These are phyloP conservation scores for Ricinus communis DNA, from an alignment of 345 rosid species.

Conservation along the genomic window DNA sequence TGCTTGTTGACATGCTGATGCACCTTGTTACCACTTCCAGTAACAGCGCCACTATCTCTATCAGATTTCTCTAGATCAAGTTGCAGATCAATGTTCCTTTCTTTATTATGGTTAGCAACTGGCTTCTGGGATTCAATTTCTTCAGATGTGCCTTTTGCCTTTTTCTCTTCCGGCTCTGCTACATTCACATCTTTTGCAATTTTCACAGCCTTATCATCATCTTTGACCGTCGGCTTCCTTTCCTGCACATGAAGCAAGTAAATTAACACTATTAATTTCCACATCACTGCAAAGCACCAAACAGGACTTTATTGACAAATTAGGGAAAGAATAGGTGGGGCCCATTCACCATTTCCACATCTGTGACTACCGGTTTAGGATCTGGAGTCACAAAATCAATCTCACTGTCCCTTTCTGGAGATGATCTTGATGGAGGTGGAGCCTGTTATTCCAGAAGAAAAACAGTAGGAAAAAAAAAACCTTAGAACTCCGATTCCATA, in stretches of 20 bases:
- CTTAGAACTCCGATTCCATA: not conserved
- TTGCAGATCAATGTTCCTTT: constrained; percentile 65
- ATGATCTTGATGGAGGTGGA: constrained; percentile 78
- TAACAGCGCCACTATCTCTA: constrained; percentile 34
- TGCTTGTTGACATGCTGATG: constrained; percentile 55
- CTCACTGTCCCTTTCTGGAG: constrained; percentile 79
- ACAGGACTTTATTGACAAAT: constrained; percentile 6
- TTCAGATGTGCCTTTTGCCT: constrained; percentile 31
- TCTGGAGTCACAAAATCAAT: constrained; percentile 57
- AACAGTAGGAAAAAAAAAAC: not conserved
- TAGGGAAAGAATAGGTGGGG: constrained; percentile 12
- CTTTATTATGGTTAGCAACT: constrained; percentile 29
- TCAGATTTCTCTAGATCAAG: constrained; percentile 81
- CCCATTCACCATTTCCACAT: constrained; percentile 69
- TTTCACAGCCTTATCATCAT: constrained; percentile 42
- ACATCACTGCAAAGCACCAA: not conserved
- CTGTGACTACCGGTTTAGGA: constrained; percentile 54
- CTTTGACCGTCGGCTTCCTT: constrained; percentile 45
- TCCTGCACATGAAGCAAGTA: constrained; percentile 44
- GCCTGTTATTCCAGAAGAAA: constrained; percentile 46
- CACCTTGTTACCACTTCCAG: constrained; percentile 37
- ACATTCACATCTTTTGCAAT: constrained; percentile 34
- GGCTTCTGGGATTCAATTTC: constrained; percentile 56
- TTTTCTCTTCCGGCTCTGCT: constrained; percentile 47
- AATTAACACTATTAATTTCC: constrained; percentile 13